A percentile compares a stretch with the other conserved stretches of the same genome.
Conservation (phyloP, 1,284 basidiomycete species). For the Amylostereum chailletii region DNA sequence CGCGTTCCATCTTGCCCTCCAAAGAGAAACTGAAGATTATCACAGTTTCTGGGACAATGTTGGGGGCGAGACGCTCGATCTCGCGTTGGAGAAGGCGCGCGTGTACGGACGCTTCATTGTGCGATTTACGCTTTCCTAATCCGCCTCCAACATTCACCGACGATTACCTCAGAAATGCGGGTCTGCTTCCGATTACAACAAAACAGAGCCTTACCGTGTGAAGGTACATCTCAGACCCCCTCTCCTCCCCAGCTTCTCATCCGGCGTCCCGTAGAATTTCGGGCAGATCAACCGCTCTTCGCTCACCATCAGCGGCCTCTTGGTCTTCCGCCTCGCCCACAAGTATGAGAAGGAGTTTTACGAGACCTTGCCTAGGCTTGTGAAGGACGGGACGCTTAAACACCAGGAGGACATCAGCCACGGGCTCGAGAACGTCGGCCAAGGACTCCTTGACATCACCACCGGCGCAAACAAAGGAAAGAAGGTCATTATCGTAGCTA, state of each 20-base stretch:
- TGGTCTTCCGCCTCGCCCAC: constrained; percentile 30
- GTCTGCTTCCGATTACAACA: constrained; percentile 24
- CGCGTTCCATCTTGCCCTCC: neutral
- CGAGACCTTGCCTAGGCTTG: constrained; percentile 37
- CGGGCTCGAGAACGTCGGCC: constrained; percentile 42
- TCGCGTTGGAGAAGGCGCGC: constrained; percentile 42
- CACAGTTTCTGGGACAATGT: constrained; percentile 46
- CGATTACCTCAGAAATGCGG: constrained; percentile 15
- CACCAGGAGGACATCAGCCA: constrained; percentile 44
- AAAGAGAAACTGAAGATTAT: neutral
- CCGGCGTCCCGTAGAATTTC: constrained; percentile 15
- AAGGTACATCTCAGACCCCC: constrained; percentile 8
- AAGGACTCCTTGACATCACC: constrained; percentile 43
- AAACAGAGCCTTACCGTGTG: constrained; percentile 14
- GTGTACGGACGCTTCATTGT: constrained; percentile 45
- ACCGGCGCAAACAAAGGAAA: constrained; percentile 54
- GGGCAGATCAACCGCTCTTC: constrained; percentile 36
- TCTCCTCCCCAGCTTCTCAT: neutral
- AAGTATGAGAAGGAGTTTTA: constrained; percentile 39
- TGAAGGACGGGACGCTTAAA: constrained; percentile 52
- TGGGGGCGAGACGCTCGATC: constrained; percentile 60
- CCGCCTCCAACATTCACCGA: too few relatives aligned
- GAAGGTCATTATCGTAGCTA: constrained; percentile 40
- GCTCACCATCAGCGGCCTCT: constrained; percentile 53
- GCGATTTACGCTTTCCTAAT: constrained; percentile 20